Base-by-base conservation (phyloP, 2,329 filamentous ascomycete genomes). In the Ophiostoma sp. region DNA sequence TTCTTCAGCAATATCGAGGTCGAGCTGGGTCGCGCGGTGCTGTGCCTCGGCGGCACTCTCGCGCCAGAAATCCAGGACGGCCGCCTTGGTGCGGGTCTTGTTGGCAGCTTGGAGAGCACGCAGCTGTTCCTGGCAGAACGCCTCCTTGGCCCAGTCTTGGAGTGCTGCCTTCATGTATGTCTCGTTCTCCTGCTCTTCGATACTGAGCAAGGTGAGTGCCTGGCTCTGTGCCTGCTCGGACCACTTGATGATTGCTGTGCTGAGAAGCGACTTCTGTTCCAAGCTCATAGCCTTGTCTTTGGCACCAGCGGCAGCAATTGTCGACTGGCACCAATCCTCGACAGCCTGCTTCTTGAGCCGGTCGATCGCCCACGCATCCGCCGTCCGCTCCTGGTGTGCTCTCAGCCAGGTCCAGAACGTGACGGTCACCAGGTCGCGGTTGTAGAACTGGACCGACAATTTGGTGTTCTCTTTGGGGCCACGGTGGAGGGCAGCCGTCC, bases 381-480 rank as follows among this genome's bases (percentile, higher is more conserved):
- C 80, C 15, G 74, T 19, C 4, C 70, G 75, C 39, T 75, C 76
- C 74, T 79, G 80, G 70, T 77, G 74, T 12, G 77, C 75, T 7
- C 78, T 71, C 61, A 79, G 75, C 82, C 83, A 84, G 36, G 77
- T 76, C 74, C 75, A 74, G 66, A 81, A 79, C 1, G 75, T 73
- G 2, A 78, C 76, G 45, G 79, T 75, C 25, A 77, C 77, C 8
- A 82, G 70, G 42, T 80, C 79, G 12, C 75, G 76, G 22, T 78
- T 75, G 68, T 81, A 78, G 48, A 76, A 77, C 39, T 79, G 79
- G 25, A 79, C 64, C 2, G 82, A 81, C 22, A 78, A 70, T 17
- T 74, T 28, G 19, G 74, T 71, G 42, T 72, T 59, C 45, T 79
- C 76, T 7, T 78, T 74, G 25, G 75, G 74, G 68, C 75, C 77